A percentile compares a stretch with the other conserved stretches of the same genome.
Conservation (phyloP, 2,329 filamentous ascomycete genomes). For the Fusarium luffae region DNA sequence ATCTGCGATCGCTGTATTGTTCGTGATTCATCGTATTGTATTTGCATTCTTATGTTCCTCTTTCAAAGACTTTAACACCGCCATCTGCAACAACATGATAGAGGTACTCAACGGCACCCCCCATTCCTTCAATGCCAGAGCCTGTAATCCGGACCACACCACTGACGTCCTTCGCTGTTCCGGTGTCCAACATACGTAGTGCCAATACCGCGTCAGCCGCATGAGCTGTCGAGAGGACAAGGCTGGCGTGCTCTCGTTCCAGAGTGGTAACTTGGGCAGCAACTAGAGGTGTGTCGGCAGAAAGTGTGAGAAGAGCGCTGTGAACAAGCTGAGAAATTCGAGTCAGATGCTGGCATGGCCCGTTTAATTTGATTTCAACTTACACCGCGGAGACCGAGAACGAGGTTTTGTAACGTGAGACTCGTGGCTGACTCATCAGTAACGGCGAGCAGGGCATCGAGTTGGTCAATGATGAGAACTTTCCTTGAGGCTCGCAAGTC, state of each 20-base stretch:
- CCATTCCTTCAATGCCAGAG: constrained; percentile 43
- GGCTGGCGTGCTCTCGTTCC: constrained; percentile 76
- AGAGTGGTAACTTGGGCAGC: constrained; percentile 69
- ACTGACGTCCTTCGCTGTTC: constrained; percentile 89
- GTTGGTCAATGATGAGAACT: constrained; percentile 74
- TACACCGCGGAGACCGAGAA: constrained; percentile 73
- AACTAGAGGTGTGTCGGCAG: constrained; percentile 80
- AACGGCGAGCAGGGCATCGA: constrained; percentile 72
- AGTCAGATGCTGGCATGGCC: not conserved
- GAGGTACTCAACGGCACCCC: constrained; percentile 76
- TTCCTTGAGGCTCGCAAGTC: constrained; percentile 51
- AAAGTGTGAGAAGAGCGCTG: constrained; percentile 72
- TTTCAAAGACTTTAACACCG: constrained; percentile 83
- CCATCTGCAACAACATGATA: constrained; percentile 86
- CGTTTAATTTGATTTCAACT: constrained; percentile 44
- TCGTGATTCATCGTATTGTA: not conserved
- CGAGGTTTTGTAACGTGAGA: constrained; percentile 63
- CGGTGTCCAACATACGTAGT: constrained; percentile 82
- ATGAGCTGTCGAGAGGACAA: constrained; percentile 79
- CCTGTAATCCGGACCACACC: constrained; percentile 83
- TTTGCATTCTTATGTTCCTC: constrained; percentile 62
- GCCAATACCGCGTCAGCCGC: constrained; percentile 77
- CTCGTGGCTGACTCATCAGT: constrained; percentile 58
- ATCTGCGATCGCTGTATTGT: not conserved
- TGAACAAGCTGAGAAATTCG: constrained; percentile 64